Evolutionary conservation across 108 stramenopile genomes (phyloP).

Genomic region (Aurantiochytrium sp.): DNA sequence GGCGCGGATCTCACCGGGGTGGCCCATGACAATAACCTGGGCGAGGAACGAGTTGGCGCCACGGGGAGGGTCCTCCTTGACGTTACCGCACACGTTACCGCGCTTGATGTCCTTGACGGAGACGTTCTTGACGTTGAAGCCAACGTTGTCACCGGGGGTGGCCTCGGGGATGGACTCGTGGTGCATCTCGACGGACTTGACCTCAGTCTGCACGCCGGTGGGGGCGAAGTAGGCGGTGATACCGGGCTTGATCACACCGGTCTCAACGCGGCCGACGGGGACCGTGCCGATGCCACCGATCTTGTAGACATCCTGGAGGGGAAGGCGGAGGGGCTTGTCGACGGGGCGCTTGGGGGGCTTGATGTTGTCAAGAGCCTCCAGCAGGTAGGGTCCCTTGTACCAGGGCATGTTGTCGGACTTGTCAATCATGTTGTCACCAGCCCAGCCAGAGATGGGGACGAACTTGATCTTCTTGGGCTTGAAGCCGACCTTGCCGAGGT

Average conservation of each 20-base stretch:
- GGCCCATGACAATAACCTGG: constrained; percentile 87
- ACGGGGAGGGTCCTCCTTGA: constrained; percentile 62
- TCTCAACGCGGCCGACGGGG: constrained; percentile 87
- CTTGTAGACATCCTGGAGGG: constrained; percentile 89
- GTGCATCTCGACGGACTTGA: constrained; percentile 90
- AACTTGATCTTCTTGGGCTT: constrained; percentile 74
- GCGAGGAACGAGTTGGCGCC: constrained; percentile 62
- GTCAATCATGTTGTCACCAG: constrained; percentile 85
- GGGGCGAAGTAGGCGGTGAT: constrained; percentile 76
- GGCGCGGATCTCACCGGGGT: constrained; percentile 68
- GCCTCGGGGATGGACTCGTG: constrained; percentile 74
- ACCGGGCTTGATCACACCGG: constrained; percentile 80
- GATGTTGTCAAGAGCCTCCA: constrained; percentile 80
- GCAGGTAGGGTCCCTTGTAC: constrained; percentile 82
- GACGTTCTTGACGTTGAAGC: constrained; percentile 84
- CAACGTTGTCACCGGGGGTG: constrained; percentile 82
- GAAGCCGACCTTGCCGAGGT: constrained; percentile 59
- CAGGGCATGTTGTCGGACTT: constrained; percentile 77
- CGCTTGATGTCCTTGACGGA: constrained; percentile 77
- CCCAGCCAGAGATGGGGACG: constrained; percentile 90
- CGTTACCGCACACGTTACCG: constrained; percentile 78
- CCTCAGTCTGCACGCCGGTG: constrained; percentile 59
- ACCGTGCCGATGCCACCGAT: constrained; percentile 87
- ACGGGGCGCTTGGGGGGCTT: constrained; percentile 72
- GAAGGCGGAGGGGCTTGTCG: constrained; percentile 88